phyloP scores from a whole-genome alignment of 176 grass and related monocot genomes.

The Sorghum bicolor region Sorghum_bicolor_NCBIv3 NC_012870.2:74830001-74830500 shows the following conservation, averaged over 20 bases:
- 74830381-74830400: neutral
- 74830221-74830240: neutral
- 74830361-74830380: neutral
- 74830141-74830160: too few relatives aligned
- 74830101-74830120: constrained; percentile 3
- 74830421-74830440: too few relatives aligned
- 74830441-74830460: too few relatives aligned
- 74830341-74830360: neutral
- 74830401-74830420: neutral
- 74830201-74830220: neutral
- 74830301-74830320: neutral
- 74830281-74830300: neutral
- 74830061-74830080: neutral
- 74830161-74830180: too few relatives aligned
- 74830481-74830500: too few relatives aligned
- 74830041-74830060: neutral
- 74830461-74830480: too few relatives aligned
- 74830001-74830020: neutral
- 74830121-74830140: neutral
- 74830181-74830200: neutral
- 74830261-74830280: constrained; percentile 10
- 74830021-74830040: neutral
- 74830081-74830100: neutral
- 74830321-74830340: neutral
- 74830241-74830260: too few relatives aligned